Percentiles rank a stretch among this genome's conserved stretches.
Evolutionary conservation across 2,329 filamentous ascomycete genomes (phyloP).

Genomic region (Nigrograna mackinnonii): DNA sequence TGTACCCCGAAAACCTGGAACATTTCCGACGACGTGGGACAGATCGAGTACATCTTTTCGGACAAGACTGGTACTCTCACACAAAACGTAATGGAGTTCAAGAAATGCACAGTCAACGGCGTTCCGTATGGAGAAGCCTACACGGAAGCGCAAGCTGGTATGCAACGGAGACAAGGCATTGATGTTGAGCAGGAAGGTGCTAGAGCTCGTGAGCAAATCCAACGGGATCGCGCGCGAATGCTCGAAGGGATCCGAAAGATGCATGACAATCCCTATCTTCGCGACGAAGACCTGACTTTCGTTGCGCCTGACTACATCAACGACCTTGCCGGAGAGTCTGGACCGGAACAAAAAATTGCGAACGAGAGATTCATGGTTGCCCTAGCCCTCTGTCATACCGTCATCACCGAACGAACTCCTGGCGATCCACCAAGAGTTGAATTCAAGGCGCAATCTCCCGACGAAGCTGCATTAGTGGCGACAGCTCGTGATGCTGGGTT

Average conservation of each 20-base stretch:
- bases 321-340: constrained; percentile 78
- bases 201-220: constrained; percentile 76
- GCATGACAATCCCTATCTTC: constrained; percentile 87
- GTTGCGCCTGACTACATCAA: constrained; percentile 86
- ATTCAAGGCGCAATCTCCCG: constrained; percentile 96
- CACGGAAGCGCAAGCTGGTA: constrained; percentile 93
- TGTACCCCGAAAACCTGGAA: constrained; percentile 99
- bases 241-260: constrained; percentile 73
- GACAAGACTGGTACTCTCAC: constrained; percentile 91
- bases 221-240: constrained; percentile 73
- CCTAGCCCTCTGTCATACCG: constrained; percentile 93
- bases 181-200: constrained; percentile 81
- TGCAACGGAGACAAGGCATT: constrained; percentile 89
- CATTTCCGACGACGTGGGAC: constrained; percentile 95
- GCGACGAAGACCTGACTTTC: constrained; percentile 89
- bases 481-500: constrained; percentile 96
- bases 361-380: constrained; percentile 93
- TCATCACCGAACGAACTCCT: constrained; percentile 86
- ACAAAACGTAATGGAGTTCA: constrained; percentile 98
- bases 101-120: constrained; percentile 97
- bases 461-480: constrained; percentile 91
- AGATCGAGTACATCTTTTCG: constrained; percentile 99
- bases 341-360: constrained; percentile 73
- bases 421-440: constrained; percentile 90
- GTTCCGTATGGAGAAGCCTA: constrained; percentile 96